Percentiles rank a stretch among this genome's conserved stretches.
These are phyloP conservation scores for Sanghuangporus weigelae DNA, from an alignment of 1,284 basidiomycete genomes.

Conservation along the genomic window DNA sequence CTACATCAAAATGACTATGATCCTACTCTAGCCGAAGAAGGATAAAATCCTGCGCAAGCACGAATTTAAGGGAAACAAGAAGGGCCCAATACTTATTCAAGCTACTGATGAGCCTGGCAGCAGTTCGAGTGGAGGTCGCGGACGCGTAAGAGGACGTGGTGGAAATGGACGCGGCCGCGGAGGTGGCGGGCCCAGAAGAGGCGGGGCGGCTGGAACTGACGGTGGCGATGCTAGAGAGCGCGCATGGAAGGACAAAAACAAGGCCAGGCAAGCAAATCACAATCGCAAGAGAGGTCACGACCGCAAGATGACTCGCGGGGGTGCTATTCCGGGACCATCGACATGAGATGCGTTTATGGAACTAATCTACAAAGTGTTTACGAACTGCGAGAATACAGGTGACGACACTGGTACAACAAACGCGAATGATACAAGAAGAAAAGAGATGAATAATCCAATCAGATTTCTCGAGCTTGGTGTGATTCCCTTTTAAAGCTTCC, in stretches of 20 bases:
- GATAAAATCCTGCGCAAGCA: conserved; percentile 66
- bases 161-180: conserved; percentile 33
- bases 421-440: not conserved
- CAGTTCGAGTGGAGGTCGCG: not conserved
- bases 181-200: conserved; percentile 32
- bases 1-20: not conserved
- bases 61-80: conserved; percentile 64
- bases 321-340: conserved; percentile 11
- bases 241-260: conserved; percentile 67
- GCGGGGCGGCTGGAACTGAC: conserved; percentile 27
- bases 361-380: not conserved
- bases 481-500: not conserved
- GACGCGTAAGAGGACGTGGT: conserved; percentile 18
- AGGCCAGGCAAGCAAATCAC: conserved; percentile 57
- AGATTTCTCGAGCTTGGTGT: not conserved
- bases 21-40: conserved; percentile 55
- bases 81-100: conserved; percentile 3
- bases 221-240: conserved; percentile 40
- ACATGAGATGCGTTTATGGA: not conserved
- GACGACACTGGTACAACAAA: not conserved
- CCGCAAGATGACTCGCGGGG: conserved; percentile 61
- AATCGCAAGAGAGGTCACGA: conserved; percentile 68
- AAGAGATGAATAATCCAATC: not conserved
- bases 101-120: not conserved
- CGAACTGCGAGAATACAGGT: not conserved